Conservation (phyloP, 768 basidiomycete genomes). For the Leccinum variicolor region DNA sequence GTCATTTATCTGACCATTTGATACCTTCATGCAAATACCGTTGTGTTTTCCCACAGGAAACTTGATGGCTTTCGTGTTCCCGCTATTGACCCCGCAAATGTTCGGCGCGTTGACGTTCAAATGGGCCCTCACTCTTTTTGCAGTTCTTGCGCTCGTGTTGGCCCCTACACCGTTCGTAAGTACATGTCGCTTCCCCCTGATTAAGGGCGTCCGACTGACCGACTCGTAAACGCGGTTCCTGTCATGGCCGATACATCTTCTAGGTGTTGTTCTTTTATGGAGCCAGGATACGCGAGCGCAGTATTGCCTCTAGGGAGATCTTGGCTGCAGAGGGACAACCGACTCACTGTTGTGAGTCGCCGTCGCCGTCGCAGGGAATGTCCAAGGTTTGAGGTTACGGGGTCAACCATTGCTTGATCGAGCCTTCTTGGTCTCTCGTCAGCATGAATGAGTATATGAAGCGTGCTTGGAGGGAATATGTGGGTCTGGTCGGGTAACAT, state of each 20-base stretch:
- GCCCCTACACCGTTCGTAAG: slow-evolving; percentile 43
- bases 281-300: slow-evolving; percentile 31
- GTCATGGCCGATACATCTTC: not conserved
- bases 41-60: slow-evolving; percentile 28
- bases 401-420: not conserved
- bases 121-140: slow-evolving; percentile 22
- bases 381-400: slow-evolving; percentile 5
- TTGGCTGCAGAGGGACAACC: slow-evolving; percentile 13
- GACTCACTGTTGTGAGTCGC: not conserved
- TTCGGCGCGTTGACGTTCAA: slow-evolving; percentile 44
- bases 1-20: slow-evolving; percentile 3
- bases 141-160: slow-evolving; percentile 38
- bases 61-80: slow-evolving; percentile 41
- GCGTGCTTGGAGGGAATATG: not conserved
- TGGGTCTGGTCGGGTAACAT: not conserved
- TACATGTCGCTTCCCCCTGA: not conserved
- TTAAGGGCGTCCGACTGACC: not conserved
- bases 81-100: slow-evolving; percentile 47
- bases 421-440: not conserved
- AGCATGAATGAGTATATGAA: not conserved
- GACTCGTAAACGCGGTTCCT: not conserved
- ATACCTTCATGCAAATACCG: not conserved
- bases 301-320: slow-evolving; percentile 20
- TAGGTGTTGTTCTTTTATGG: slow-evolving; percentile 30
- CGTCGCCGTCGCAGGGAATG: not conserved